Evolutionary conservation across 441 rosid genomes (phyloP).

Genomic region (Syzygium malaccense): DNA sequence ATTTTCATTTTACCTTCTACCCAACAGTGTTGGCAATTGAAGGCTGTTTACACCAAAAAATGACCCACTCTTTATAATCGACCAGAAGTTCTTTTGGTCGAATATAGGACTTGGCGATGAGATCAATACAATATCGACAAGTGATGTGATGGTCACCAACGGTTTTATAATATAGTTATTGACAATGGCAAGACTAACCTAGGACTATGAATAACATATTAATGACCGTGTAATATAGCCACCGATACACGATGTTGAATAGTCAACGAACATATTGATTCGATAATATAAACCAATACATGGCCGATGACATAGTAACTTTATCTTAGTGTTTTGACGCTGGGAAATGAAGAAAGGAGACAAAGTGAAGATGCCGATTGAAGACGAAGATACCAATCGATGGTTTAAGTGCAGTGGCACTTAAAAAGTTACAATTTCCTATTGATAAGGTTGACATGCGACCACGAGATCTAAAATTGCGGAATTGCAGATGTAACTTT

Average conservation of each 20-base stretch:
- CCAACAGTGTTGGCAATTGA: neutral
- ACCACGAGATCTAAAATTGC: too few relatives aligned
- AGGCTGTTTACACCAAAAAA: neutral
- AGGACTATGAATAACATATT: neutral
- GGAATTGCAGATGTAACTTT: too few relatives aligned
- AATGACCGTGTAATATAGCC: neutral
- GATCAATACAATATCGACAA: neutral
- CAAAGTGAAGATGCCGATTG: too few relatives aligned
- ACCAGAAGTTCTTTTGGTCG: neutral
- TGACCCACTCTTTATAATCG: neutral
- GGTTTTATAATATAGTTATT: neutral
- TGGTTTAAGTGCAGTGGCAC: too few relatives aligned
- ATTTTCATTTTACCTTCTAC: neutral
- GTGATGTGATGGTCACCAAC: neutral
- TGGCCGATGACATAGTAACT: neutral
- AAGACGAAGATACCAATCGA: too few relatives aligned
- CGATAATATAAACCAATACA: neutral
- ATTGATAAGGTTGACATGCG: too few relatives aligned
- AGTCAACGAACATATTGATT: neutral
- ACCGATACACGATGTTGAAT: neutral
- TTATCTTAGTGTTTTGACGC: neutral
- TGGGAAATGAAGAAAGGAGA: neutral
- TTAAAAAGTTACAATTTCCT: too few relatives aligned
- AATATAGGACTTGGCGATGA: neutral
- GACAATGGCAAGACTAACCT: neutral